A percentile compares a stretch with the other conserved stretches of the same genome.
phyloP scores from a whole-genome alignment of 1,284 basidiomycete species.

The Ganoderma lingzhi region DNA sequence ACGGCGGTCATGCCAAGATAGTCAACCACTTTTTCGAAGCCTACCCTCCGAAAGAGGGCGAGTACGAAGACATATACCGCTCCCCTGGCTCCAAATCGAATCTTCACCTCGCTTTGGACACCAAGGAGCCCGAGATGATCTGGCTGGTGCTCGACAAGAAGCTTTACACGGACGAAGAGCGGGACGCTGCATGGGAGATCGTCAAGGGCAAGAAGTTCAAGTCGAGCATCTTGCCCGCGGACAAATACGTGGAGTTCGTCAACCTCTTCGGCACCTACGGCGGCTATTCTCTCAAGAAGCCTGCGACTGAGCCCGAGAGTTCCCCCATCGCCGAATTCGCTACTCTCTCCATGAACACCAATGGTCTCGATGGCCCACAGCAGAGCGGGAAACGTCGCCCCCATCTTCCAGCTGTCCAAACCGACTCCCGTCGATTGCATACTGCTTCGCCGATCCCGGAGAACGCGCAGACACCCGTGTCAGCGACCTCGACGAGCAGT shows the following conservation, averaged over 20 bases:
- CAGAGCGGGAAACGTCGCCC: conserved; percentile 20
- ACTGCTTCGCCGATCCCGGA: conserved; percentile 20
- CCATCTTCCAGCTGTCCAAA: conserved; percentile 24
- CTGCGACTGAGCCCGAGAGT: neutral
- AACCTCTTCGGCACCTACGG: conserved; percentile 64
- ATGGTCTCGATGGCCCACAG: neutral
- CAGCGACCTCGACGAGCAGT: conserved; percentile 5
- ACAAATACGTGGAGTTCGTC: conserved; percentile 58
- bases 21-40: conserved; percentile 64
- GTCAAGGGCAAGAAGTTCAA: conserved; percentile 49
- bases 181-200: conserved; percentile 58
- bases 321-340: neutral
- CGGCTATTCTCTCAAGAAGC: conserved; percentile 42
- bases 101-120: conserved; percentile 64
- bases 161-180: conserved; percentile 57
- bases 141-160: conserved; percentile 67
- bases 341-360: neutral
- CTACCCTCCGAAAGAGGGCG: conserved; percentile 60
- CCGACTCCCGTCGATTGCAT: conserved; percentile 18
- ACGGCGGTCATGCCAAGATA: conserved; percentile 56
- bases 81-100: conserved; percentile 49
- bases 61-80: conserved; percentile 56
- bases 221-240: conserved; percentile 40
- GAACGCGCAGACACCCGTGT: conserved; percentile 14
- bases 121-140: conserved; percentile 65